Percentiles rank a stretch among this genome's conserved stretches.
phyloP scores from a whole-genome alignment of 257 asterid genomes.

The Jaltomata sinuosa region DNA sequence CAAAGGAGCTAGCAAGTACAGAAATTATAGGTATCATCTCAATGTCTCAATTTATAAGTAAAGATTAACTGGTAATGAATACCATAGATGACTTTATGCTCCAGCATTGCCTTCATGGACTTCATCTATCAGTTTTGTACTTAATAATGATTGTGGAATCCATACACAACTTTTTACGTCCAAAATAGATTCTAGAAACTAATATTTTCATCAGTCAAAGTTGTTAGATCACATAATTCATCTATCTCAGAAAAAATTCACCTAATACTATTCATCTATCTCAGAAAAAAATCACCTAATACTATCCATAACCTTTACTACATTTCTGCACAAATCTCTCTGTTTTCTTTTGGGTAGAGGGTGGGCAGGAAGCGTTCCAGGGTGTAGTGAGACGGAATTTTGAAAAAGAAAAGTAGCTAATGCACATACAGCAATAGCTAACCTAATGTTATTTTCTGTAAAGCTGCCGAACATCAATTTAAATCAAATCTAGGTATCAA shows the following conservation, averaged over 20 bases:
- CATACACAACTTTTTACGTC: neutral
- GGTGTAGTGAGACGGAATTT: too few species aligned
- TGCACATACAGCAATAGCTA: too few species aligned
- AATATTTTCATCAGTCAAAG: neutral
- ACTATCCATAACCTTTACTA: too few species aligned
- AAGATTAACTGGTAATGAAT: neutral
- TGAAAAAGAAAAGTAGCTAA: too few species aligned
- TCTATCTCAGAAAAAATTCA: too few species aligned
- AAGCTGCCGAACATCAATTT: neutral
- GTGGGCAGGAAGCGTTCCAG: too few species aligned
- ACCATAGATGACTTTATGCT: neutral
- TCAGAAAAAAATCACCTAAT: neutral
- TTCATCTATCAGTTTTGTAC: neutral
- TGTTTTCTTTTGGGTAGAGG: too few species aligned
- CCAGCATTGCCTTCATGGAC: neutral
- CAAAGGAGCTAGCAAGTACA: neutral
- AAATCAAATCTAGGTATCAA: neutral
- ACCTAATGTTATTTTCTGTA: too few species aligned
- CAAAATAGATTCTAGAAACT: neutral
- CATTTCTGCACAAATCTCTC: too few species aligned
- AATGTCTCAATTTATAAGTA: too few species aligned
- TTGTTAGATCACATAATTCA: neutral
- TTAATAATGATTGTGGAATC: too few species aligned
- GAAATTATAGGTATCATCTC: too few species aligned
- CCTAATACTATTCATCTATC: neutral